Base-by-base conservation (phyloP, 2,329 filamentous ascomycete species). In the Cladophialophora bantiana region DNA sequence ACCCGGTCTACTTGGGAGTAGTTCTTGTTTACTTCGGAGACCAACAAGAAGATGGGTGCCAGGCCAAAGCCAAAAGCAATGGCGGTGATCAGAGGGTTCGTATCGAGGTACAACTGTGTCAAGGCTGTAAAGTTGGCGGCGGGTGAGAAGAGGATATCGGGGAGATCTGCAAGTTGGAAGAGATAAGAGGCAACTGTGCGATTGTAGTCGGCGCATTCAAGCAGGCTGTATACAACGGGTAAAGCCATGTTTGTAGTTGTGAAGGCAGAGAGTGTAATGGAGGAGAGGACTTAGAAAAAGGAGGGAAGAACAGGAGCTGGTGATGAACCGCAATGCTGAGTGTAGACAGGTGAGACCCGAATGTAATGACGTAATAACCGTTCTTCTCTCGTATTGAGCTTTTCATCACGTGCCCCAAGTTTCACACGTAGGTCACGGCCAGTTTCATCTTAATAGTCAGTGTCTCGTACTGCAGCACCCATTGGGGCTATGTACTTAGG, bases 1-100 rank as follows among this genome's bases (percentile, higher is more conserved):
- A 90, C 81, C 57, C 95, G 88, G 78, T 99, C 95, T 50, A 99
- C 90, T 80, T 99, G 95, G n/a, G 94, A 97, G 78, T 94, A 97
- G 79, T 99, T 99, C 75, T 86, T 87, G 80, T 96, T 98, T 81
- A 93, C 80, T 78, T 98, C 94, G 0, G 93, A 92, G 4, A 88
- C 82, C 36, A 94, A 75, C 31, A 97, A 82, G 74, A 96, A 91
- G 34, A 95, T 74, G 4, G 85, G 85, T 1, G 88, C 88, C n/a
- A 96, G 78, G 48, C 88, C 83, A 18, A 96, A 73, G 2, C 91
- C 90, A 61, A 92, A 86, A 0, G 88, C 89, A 70, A 96, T 84
- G 2, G 88, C 91, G 0, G 87, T 89, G 34, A 97, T 84, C 50
- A 97, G 82, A 0, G 95, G 95, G 76, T 99, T 98, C 18, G 94